A percentile compares a stretch with the other conserved stretches of the same genome.
Conservation (phyloP, 2,329 filamentous ascomycete species). For the Sphaceloma murrayae region DNA sequence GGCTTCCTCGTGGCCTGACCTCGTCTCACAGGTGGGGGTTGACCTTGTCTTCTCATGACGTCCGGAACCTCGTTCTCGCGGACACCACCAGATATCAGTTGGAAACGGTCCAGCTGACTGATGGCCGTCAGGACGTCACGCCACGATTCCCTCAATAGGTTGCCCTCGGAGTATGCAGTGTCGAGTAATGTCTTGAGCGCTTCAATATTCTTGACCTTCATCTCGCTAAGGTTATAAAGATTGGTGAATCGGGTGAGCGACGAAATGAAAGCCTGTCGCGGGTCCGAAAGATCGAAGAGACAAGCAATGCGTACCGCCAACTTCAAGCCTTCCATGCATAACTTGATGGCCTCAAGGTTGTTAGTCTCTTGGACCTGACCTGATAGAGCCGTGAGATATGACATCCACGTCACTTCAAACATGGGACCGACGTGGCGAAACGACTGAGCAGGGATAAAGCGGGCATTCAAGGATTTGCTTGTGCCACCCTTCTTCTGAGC, state of each 20-base stretch:
- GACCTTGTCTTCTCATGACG: slow-evolving; percentile 58
- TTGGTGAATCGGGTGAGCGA: slow-evolving; percentile 90
- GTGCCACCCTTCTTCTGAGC: slow-evolving; percentile 79
- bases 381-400: slow-evolving; percentile 87
- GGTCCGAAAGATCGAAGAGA: slow-evolving; percentile 85
- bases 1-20: slow-evolving; percentile 50
- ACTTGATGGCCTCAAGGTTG: slow-evolving; percentile 80
- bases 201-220: slow-evolving; percentile 92
- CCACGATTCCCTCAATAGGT: slow-evolving; percentile 82
- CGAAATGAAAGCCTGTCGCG: slow-evolving; percentile 87
- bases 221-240: slow-evolving; percentile 88
- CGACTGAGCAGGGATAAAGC: slow-evolving; percentile 84
- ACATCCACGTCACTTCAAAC: slow-evolving; percentile 99
- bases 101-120: slow-evolving; percentile 88
- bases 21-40: slow-evolving; percentile 47
- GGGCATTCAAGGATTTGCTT: slow-evolving; percentile 51
- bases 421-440: slow-evolving; percentile 94
- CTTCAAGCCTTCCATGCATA: slow-evolving; percentile 93
- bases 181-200: slow-evolving; percentile 86
- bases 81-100: slow-evolving; percentile 88
- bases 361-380: slow-evolving; percentile 88
- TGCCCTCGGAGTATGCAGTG: slow-evolving; percentile 85
- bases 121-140: slow-evolving; percentile 91
- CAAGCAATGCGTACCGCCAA: slow-evolving; percentile 89
- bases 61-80: slow-evolving; percentile 89